Evolutionary conservation across 2,329 filamentous ascomycete species (phyloP), one percentile per base, ranked within the genome.

Genomic region (Tolypocladium paradoxum): DNA sequence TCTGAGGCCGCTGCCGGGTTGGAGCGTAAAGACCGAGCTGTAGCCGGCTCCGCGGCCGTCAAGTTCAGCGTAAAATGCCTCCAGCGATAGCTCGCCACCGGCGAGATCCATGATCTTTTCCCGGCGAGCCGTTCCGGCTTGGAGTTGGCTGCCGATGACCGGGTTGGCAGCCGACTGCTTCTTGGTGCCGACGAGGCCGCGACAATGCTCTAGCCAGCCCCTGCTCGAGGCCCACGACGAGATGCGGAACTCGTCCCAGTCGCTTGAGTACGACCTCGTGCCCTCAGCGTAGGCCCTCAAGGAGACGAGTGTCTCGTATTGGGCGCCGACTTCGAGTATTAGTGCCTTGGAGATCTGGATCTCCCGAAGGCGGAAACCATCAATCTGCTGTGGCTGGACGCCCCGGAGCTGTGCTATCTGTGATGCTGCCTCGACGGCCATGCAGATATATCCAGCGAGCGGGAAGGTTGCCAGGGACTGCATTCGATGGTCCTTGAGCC

Each of bases 191-290:
- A 82, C 68, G 3, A 78, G 66, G n/a, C 78, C 78, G 49, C 73
- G 70, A 61, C 79, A 83, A 59, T 84, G 76, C 59, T 83, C 77
- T 0, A 74, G 74, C 81, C 81, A 84, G 12, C 76, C 75, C 40
- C 76, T 70, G 14, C 65, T 70, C 16, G 71, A 69, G 0, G 73
- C 73, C 73, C 73, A 81, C 0, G 79, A 81, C 47, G 72, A 77
- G 29, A 84, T 76, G 2, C 71, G 65, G 64, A 84, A 83, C 60
- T 80, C 77, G 49, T 78, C 71, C 77, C 78, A 81, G 3, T 65
- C 61, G 34, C 75, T 73, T 0, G 73, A 74, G 18, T 67, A 62
- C 0, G 61, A 61, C 1, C 60, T 56, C 0, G 64, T 63, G 4
- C 64, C 64, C 40, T 68, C 64, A 0, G 63, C 57, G 45, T 64